Evolutionary conservation across 2,329 filamentous ascomycete species (phyloP), one percentile per base, ranked within the genome.

Genomic region (Hortaea werneckii): DNA sequence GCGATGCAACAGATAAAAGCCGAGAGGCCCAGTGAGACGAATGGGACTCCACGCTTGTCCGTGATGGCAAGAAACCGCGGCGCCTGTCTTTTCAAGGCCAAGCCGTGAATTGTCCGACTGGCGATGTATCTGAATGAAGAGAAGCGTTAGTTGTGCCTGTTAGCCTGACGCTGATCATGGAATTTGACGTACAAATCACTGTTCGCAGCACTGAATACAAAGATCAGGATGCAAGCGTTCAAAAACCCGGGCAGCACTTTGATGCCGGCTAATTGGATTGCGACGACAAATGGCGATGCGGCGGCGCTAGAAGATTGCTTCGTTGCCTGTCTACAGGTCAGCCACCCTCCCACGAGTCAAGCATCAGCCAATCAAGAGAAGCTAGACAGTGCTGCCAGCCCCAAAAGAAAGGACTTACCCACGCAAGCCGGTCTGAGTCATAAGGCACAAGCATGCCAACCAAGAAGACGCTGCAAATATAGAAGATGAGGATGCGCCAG

Each of bases 61-160:
- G 83, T 88, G 52, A 73, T 77, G 46, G 79, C 78, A 63, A 92
- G 79, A 63, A 90, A 79, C 49, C 70, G 69, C 0, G 85, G 85
- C 0, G 85, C 85, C 37, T 85, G 78, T 35, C 80, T 79, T 58
- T 87, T 81, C 6, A 78, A 74, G 1, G 85, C 80, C 5, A 90
- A 75, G 48, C 82, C 83, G 63, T 85, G 84, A 44, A 87, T 73
- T 4, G 54, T 58, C 10, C 55, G 48, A 5, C 54, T 56, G 7
- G 81, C 83, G 55, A 73, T 86, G 73, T 87, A 88, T 27, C 20
- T 20, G 27, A 43, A 20, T 37, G 30, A 13, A 45, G 51, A 20
- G 53, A 44, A 7, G 54, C 42, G 34, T 43, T 54, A 4, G 55
- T 52, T 3, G 56, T 46, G 3, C 52, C 49, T 7, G 44, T 43